These are phyloP conservation scores for Phycomyces blakesleeanus DNA, from an alignment of 192 early-diverging fungal genomes.

Conservation along the genomic window DNA sequence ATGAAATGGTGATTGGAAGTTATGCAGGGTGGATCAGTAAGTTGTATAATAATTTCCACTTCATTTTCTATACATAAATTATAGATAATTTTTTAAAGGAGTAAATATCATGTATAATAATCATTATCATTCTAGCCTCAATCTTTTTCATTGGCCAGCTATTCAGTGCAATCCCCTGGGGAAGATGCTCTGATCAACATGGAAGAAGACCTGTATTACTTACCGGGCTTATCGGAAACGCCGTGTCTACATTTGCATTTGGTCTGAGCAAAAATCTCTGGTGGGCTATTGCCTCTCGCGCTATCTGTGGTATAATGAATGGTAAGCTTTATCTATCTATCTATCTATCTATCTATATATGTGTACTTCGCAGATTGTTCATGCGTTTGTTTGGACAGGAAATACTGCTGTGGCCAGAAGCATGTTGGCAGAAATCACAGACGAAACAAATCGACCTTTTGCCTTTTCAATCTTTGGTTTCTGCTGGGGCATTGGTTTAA, in stretches of 20 bases:
- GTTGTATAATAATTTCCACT: neutral
- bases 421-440: conserved; percentile 82
- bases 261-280: conserved; percentile 57
- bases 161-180: conserved; percentile 66
- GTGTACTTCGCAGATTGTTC: no score
- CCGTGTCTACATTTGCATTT: conserved; percentile 66
- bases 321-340: no score
- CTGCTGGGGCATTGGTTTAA: conserved; percentile 61
- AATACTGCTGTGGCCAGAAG: conserved; percentile 83
- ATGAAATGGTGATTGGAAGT: conserved; percentile 76
- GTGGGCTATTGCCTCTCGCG: conserved; percentile 62
- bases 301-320: conserved; percentile 66
- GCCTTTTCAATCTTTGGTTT: conserved; percentile 78
- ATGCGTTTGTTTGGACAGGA: neutral
- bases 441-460: conserved; percentile 69
- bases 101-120: no score
- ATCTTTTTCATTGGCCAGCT: conserved; percentile 71
- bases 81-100: no score
- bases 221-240: conserved; percentile 73
- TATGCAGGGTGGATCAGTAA: conserved; percentile 72
- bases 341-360: no score
- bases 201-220: conserved; percentile 81
- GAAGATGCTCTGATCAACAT: conserved; percentile 69
- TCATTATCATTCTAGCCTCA: conserved; percentile 38
- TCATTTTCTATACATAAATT: neutral